phyloP scores from a whole-genome alignment of 805 yeast genomes.

The Candida bentonensis region DNA sequence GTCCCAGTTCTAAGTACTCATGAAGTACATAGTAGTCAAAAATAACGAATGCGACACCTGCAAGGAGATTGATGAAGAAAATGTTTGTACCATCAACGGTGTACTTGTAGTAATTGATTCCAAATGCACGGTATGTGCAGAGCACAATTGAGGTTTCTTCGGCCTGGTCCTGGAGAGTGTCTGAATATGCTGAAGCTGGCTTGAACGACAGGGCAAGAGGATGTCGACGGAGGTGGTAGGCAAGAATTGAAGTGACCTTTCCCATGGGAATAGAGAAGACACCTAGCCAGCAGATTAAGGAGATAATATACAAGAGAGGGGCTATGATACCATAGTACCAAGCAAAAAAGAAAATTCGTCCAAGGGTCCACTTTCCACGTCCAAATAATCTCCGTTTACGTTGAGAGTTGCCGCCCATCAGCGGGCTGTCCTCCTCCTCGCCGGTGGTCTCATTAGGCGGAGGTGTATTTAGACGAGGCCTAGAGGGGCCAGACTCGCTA shows the following conservation, averaged over 20 bases:
- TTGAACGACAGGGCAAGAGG: conserved; percentile 80
- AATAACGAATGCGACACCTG: conserved; percentile 70
- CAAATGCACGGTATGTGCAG: conserved; percentile 87
- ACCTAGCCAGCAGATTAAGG: conserved; percentile 58
- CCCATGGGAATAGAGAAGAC: conserved; percentile 93
- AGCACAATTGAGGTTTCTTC: conserved; percentile 42
- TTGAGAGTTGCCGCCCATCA: not conserved
- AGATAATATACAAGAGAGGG: conserved; percentile 47
- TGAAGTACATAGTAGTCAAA: conserved; percentile 57
- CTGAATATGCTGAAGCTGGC: conserved; percentile 24
- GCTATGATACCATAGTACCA: conserved; percentile 55
- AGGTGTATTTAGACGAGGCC: conserved; percentile 1
- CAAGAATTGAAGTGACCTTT: conserved; percentile 51
- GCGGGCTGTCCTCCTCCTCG: conserved; percentile 2
- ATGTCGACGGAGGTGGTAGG: conserved; percentile 72
- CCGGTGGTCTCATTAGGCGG: not conserved
- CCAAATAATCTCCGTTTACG: conserved; percentile 53
- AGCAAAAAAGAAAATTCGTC: conserved; percentile 62
- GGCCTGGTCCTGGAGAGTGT: conserved; percentile 14
- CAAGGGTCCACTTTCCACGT: conserved; percentile 81
- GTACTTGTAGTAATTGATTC: conserved; percentile 86
- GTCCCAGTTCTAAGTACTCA: conserved; percentile 27
- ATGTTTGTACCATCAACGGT: conserved; percentile 95
- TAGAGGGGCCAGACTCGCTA: conserved; percentile 7
- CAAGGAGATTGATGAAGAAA: conserved; percentile 72